Evolutionary conservation across 148 eudicot genomes (phyloP).

Genomic region (Camellia lanceoleosa): DNA sequence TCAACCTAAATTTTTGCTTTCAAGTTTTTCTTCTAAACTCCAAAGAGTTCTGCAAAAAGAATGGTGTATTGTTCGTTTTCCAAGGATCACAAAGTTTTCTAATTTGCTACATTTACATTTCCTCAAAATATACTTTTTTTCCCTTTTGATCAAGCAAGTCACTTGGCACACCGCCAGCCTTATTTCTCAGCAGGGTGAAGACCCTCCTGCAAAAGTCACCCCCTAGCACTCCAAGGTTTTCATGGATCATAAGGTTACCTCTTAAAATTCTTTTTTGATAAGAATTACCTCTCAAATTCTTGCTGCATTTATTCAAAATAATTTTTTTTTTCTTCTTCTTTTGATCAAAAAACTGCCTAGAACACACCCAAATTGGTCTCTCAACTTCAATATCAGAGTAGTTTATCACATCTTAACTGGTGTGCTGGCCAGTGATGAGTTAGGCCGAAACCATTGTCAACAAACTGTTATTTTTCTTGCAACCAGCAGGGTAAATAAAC

Average conservation of each 20-base stretch:
- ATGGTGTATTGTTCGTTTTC: neutral
- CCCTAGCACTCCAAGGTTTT: conserved; percentile 6
- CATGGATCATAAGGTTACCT: neutral
- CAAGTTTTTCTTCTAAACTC: neutral
- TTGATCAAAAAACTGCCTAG: neutral
- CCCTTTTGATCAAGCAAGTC: neutral
- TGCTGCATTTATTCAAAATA: neutral
- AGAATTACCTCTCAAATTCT: neutral
- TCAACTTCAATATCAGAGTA: neutral
- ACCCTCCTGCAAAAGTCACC: neutral
- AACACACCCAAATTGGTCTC: neutral
- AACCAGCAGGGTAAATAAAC: neutral
- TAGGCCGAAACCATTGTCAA: neutral
- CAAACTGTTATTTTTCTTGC: neutral
- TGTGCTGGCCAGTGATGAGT: neutral
- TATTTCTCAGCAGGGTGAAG: conserved; percentile 2
- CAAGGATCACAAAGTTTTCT: neutral
- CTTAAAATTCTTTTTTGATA: no score
- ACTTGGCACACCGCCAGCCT: neutral
- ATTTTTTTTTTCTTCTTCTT: neutral
- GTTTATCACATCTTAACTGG: neutral
- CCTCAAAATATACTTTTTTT: neutral
- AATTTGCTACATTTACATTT: neutral
- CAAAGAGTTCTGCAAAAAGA: neutral
- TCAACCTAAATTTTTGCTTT: conserved; percentile 7